Evolutionary conservation across 2,329 filamentous ascomycete species (phyloP).

Genomic region (Ascochyta lentis): DNA sequence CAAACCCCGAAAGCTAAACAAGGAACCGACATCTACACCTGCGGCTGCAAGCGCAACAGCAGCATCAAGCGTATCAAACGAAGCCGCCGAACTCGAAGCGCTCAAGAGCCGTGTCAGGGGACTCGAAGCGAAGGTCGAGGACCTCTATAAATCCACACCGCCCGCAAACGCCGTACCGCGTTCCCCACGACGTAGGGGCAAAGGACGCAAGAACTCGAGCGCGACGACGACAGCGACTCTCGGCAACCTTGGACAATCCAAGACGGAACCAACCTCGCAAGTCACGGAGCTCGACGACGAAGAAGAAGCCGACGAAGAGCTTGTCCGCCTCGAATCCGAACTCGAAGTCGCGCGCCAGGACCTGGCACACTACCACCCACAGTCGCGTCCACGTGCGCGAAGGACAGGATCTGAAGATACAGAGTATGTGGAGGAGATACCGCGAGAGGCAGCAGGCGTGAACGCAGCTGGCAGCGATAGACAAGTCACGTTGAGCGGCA

Average conservation of each 20-base stretch:
- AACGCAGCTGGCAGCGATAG: constrained; percentile 19
- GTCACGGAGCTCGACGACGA: constrained; percentile 21
- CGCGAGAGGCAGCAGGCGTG: constrained; percentile 12
- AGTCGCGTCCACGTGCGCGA: constrained; percentile 6
- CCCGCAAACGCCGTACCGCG: constrained; percentile 23
- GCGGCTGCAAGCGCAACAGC: constrained; percentile 8
- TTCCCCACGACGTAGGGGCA: constrained; percentile 43
- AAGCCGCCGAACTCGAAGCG: constrained; percentile 42
- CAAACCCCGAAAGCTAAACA: constrained; percentile 45
- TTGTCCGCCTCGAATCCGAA: constrained; percentile 41
- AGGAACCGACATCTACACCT: constrained; percentile 29
- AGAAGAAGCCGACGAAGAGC: constrained; percentile 43
- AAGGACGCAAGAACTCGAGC: constrained; percentile 38
- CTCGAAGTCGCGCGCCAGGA: constrained; percentile 42
- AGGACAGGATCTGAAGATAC: constrained; percentile 14
- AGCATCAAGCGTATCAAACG: background rate
- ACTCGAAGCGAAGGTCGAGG: constrained; percentile 47
- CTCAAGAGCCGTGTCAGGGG: constrained; percentile 45
- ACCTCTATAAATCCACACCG: constrained; percentile 35
- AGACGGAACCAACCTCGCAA: background rate
- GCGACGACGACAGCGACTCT: constrained; percentile 31
- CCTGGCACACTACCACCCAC: constrained; percentile 31
- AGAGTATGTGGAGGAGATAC: constrained; percentile 41
- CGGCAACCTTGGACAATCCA: background rate
- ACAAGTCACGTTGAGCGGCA: constrained; percentile 44